Base-by-base conservation (phyloP, 495 filamentous ascomycete genomes). In the Talaromyces nanjingensis region DNA sequence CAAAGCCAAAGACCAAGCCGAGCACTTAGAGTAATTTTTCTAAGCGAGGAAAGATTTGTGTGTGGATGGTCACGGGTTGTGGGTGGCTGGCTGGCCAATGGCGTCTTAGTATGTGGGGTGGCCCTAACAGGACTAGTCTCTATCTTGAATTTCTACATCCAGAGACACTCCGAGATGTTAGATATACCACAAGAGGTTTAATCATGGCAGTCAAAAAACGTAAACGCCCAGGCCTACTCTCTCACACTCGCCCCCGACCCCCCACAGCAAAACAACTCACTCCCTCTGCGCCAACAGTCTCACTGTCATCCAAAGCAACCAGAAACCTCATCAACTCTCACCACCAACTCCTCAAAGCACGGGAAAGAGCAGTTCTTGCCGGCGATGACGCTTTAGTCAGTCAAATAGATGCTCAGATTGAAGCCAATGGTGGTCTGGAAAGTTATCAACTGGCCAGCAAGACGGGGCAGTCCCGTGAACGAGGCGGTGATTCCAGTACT, bases 381-480 rank as follows among this genome's bases (percentile, higher is more conserved):
- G 86, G 87, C 27, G 89, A 97, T 70, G 71, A 74, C 42, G 73
- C 72, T 11, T 74, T 75, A 39, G 87, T 84, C 52, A 71, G 75
- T 47, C 75, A 75, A 2, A 79, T 94, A 33, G 79, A 87, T 42
- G 76, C 81, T 1, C 74, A 83, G 64, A 90, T 92, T 63, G 77
- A 83, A 55, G 75, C 76, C 53, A 79, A 90, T 49, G 94, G 96
- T 24, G 96, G 96, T 1, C 76, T 99, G 33, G 78, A 88, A 65
- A 83, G 79, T 33, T 99, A 99, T 69, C 94, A 99, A 71, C 80
- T 84, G 63, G 94, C 94, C 47, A 98, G 94, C 76, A 87, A 92
- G 52, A 81, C 88, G 59, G 94, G 94, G 2, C 94, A 99, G 72
- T 87, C 89, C 14, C 79, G 82, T 58, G 85, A 90, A 37, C 87